Conservation (phyloP, 805 yeast species). For the Candida hispaniensis region DNA sequence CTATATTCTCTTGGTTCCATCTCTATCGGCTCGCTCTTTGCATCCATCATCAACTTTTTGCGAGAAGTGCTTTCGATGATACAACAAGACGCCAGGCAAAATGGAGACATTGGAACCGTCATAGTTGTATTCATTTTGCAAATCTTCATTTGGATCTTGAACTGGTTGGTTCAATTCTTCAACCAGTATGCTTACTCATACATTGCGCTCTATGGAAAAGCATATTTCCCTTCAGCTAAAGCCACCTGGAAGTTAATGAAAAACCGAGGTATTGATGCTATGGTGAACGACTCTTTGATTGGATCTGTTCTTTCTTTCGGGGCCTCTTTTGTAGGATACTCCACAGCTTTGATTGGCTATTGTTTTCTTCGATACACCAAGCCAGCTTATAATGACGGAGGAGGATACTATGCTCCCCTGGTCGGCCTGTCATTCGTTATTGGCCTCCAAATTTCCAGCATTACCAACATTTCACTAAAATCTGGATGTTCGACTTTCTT, state of each 20-base stretch:
- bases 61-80: slow-evolving; percentile 44
- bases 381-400: slow-evolving; percentile 52
- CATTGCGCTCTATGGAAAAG: slow-evolving; percentile 76
- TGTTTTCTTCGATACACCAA: slow-evolving; percentile 56
- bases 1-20: slow-evolving; percentile 86
- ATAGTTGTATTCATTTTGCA: slow-evolving; percentile 41
- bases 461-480: slow-evolving; percentile 62
- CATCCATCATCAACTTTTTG: slow-evolving; percentile 58
- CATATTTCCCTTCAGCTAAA: slow-evolving; percentile 62
- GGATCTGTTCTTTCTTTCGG: slow-evolving; percentile 71
- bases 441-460: slow-evolving; percentile 62
- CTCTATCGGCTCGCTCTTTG: slow-evolving; percentile 71
- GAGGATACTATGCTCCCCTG: slow-evolving; percentile 57
- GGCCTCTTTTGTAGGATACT: slow-evolving; percentile 58
- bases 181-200: slow-evolving; percentile 85
- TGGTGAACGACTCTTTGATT: slow-evolving; percentile 74
- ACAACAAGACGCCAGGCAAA: slow-evolving; percentile 43
- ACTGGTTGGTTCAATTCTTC: slow-evolving; percentile 76
- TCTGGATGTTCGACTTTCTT: slow-evolving; percentile 78
- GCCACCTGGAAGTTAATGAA: slow-evolving; percentile 73
- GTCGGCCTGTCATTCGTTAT: slow-evolving; percentile 65
- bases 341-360: slow-evolving; percentile 51
- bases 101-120: slow-evolving; percentile 43
- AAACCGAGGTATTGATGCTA: slow-evolving; percentile 72
- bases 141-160: slow-evolving; percentile 50